Percentiles rank a stretch among this genome's conserved stretches.
Evolutionary conservation across 2,329 filamentous ascomycete species (phyloP).

Genomic region (Pseudopithomyces chartarum): DNA sequence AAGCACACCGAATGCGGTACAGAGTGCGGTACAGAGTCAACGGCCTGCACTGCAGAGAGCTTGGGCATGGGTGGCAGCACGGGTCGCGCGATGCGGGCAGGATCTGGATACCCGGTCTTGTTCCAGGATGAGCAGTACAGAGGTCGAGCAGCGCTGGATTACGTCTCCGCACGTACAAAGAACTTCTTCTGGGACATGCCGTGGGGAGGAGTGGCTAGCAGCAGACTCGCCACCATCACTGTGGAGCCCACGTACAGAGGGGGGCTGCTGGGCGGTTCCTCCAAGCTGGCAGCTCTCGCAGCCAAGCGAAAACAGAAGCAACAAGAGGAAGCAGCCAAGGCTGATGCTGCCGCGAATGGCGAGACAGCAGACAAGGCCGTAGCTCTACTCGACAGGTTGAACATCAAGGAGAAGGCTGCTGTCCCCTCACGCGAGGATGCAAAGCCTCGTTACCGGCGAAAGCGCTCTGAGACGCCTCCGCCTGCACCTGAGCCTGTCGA

Average conservation of each 20-base stretch:
- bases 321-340: constrained; percentile 54
- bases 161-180: constrained; percentile 6
- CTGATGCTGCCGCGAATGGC: constrained; percentile 11
- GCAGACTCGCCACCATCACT: constrained; percentile 68
- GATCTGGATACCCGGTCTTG: neutral
- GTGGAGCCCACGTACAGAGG: constrained; percentile 64
- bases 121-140: neutral
- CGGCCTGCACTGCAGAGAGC: constrained; percentile 6
- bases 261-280: constrained; percentile 79
- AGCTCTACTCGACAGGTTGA: constrained; percentile 52
- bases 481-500: constrained; percentile 29
- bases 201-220: constrained; percentile 75
- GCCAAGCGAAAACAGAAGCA: constrained; percentile 85
- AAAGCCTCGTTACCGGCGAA: constrained; percentile 18
- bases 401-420: constrained; percentile 18
- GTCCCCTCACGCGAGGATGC: neutral
- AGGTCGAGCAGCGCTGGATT: neutral
- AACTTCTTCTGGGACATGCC: constrained; percentile 80
- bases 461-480: constrained; percentile 34
- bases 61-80: neutral
- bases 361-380: constrained; percentile 41
- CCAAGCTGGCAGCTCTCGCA: constrained; percentile 89
- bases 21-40: constrained; percentile 19
- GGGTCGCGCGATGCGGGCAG: neutral
- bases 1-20: constrained; percentile 41